Conservation (phyloP, 176 grass and related monocot species). For the Bolboschoenus planiculmis region DNA sequence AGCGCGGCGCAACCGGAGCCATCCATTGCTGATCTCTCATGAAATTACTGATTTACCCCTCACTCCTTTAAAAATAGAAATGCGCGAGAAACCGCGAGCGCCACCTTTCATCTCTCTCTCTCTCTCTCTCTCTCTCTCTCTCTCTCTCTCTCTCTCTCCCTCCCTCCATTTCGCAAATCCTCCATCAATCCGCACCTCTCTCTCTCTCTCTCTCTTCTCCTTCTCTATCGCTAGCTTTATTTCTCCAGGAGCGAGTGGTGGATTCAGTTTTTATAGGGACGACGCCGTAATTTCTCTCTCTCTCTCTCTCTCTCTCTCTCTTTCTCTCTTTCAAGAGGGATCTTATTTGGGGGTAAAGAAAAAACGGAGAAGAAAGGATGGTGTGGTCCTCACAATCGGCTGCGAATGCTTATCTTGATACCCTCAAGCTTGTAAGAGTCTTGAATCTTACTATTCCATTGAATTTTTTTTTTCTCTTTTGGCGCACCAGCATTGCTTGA, state of each 20-base stretch:
- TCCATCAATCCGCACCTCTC: neutral
- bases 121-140: neutral
- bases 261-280: neutral
- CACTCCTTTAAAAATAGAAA: conserved; percentile 10
- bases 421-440: conserved; percentile 28
- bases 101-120: neutral
- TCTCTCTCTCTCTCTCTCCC: neutral
- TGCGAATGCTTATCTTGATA: conserved; percentile 34
- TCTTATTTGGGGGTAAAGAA: neutral
- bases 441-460: neutral
- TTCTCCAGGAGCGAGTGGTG: neutral
- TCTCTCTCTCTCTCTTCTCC: neutral
- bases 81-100: neutral
- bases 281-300: neutral
- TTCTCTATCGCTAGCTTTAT: neutral
- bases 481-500: neutral
- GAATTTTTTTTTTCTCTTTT: neutral
- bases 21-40: neutral
- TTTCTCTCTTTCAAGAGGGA: neutral
- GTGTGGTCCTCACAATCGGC: conserved; percentile 29
- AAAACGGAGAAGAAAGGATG: conserved; percentile 5
- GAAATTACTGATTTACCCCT: neutral
- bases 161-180: neutral
- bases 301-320: neutral
- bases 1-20: conserved; percentile 10